These are phyloP conservation scores for Penstemon davidsonii DNA, from an alignment of 257 asterid genomes.

Conservation along the genomic window DNA sequence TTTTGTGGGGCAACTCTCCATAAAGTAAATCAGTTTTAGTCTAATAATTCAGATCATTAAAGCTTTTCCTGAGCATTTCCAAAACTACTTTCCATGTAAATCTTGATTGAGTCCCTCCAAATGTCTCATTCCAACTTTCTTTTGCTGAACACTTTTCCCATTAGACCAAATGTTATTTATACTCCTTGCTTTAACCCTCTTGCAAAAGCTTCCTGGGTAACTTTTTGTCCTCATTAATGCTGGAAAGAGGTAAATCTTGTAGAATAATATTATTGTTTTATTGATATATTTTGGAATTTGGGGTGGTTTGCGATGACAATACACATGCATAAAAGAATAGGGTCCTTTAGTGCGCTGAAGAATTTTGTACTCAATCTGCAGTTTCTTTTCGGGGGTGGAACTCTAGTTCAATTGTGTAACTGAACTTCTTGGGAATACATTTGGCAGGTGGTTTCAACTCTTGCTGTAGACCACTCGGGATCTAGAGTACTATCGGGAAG, in stretches of 20 bases:
- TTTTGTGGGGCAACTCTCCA: too few relatives aligned
- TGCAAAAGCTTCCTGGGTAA: background rate
- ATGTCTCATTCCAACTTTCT: too few relatives aligned
- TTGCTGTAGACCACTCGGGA: slow-evolving; percentile 92
- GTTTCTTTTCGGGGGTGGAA: background rate
- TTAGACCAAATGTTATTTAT: slow-evolving; percentile 7
- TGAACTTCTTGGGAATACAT: slow-evolving; percentile 10
- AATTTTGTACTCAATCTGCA: background rate
- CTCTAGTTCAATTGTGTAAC: slow-evolving; percentile 2
- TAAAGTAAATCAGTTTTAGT: too few relatives aligned
- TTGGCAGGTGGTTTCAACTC: slow-evolving; percentile 83
- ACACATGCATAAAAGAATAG: background rate
- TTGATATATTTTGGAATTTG: background rate
- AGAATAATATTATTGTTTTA: background rate
- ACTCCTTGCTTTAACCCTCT: background rate
- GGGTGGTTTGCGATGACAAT: background rate
- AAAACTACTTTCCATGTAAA: background rate
- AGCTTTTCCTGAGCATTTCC: slow-evolving; percentile 17
- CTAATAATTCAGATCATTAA: too few relatives aligned
- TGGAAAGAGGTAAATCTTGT: slow-evolving; percentile 1
- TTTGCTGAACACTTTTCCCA: background rate
- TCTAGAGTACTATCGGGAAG: slow-evolving; percentile 95
- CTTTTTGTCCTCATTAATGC: background rate
- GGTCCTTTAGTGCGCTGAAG: background rate
- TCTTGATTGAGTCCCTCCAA: too few relatives aligned